A percentile compares a stretch with the other conserved stretches of the same genome.
Conservation (phyloP, 257 asterid genomes). For the Pogostemon cablin region DNA sequence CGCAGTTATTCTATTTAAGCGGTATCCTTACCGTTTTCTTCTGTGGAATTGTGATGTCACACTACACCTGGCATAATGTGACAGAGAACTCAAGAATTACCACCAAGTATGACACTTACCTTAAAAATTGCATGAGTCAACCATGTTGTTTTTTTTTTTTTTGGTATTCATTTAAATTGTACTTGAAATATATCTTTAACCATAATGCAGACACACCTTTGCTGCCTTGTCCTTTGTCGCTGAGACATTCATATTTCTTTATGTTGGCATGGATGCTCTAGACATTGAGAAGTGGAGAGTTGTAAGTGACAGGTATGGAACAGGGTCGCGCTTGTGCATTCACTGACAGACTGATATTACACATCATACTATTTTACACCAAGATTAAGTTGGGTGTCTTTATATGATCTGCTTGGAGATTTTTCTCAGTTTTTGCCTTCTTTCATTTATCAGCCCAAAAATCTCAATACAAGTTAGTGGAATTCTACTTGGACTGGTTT, state of each 20-base stretch:
- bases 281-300: slow-evolving; percentile 70
- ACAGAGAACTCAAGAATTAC: slow-evolving; percentile 74
- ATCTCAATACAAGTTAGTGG: slow-evolving; percentile 72
- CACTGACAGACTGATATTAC: background rate
- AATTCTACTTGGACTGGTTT: slow-evolving; percentile 75
- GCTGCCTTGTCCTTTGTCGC: slow-evolving; percentile 72
- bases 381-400: background rate
- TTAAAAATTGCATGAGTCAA: slow-evolving; percentile 6
- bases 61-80: slow-evolving; percentile 78
- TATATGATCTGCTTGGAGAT: slow-evolving; percentile 7
- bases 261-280: slow-evolving; percentile 77
- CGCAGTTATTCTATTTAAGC: slow-evolving; percentile 63
- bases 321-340: background rate
- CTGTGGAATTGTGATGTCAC: slow-evolving; percentile 81
- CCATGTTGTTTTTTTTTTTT: slow-evolving; percentile 5
- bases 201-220: slow-evolving; percentile 59
- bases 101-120: slow-evolving; percentile 50
- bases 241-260: slow-evolving; percentile 63
- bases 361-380: slow-evolving; percentile 8
- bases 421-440: slow-evolving; percentile 12
- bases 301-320: slow-evolving; percentile 51
- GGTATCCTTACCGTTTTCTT: slow-evolving; percentile 78
- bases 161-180: slow-evolving; percentile 19
- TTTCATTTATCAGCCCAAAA: slow-evolving; percentile 58
- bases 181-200: slow-evolving; percentile 26